A percentile compares a stretch with the other conserved stretches of the same genome.
phyloP scores from a whole-genome alignment of 148 eudicot genomes.

The Chenopodium formosanum region DNA sequence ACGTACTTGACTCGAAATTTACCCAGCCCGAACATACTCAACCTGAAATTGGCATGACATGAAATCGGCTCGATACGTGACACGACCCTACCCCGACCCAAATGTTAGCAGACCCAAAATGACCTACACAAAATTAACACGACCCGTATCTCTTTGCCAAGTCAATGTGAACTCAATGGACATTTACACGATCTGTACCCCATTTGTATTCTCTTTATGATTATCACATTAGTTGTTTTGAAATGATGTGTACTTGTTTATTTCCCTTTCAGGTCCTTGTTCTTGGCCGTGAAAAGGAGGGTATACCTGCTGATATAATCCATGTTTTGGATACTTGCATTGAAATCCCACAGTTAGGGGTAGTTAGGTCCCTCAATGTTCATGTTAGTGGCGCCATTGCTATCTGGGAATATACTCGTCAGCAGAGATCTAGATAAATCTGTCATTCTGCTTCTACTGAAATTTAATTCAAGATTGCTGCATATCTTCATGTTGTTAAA shows the following conservation, averaged over 20 bases:
- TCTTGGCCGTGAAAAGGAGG: slow-evolving; percentile 97
- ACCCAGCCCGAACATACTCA: too few species aligned
- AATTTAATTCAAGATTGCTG: not conserved
- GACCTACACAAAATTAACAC: too few species aligned
- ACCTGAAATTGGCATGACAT: too few species aligned
- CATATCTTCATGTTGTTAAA: not conserved
- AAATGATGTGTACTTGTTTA: not conserved
- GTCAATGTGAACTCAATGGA: not conserved
- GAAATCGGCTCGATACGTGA: too few species aligned
- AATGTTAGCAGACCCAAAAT: too few species aligned
- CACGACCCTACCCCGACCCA: too few species aligned
- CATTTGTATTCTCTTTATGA: not conserved
- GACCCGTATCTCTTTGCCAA: too few species aligned
- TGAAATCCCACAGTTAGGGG: slow-evolving; percentile 96
- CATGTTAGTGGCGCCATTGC: slow-evolving; percentile 99
- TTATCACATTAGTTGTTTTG: not conserved
- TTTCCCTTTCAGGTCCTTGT: slow-evolving; percentile 69
- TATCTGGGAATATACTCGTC: slow-evolving; percentile 97
- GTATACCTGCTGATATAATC: slow-evolving; percentile 94
- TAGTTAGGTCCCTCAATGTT: slow-evolving; percentile 95
- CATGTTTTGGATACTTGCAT: slow-evolving; percentile 89
- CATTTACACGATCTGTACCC: too few species aligned
- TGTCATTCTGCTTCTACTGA: not conserved
- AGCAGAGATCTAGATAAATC: slow-evolving; percentile 57
- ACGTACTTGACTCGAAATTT: too few species aligned